Evolutionary conservation across 441 rosid genomes (phyloP), one percentile per base, ranked within the genome.

Genomic region (Kokia cookei): DNA sequence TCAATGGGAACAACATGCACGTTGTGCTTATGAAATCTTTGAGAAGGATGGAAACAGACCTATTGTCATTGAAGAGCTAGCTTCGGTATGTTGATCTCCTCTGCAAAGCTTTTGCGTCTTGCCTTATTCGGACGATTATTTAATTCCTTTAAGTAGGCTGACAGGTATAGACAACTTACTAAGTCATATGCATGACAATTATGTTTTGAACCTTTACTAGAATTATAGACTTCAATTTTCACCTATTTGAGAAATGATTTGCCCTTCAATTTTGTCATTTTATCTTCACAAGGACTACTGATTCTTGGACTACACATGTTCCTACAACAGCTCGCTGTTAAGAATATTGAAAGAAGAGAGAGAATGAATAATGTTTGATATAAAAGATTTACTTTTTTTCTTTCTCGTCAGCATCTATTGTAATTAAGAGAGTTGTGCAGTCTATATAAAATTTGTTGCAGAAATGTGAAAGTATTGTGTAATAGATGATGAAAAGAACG

Each of bases 11-110:
- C 94, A 94, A 80, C 96, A 89, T 72, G 97, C 98, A 77, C 93
- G 93, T 80, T 89, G 96, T 87, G 98, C 98, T 73, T 93, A 92
- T 79, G 98, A 93, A 81, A 85, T 92, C 71, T 93, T 93, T 45
- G 98, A 93, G 75, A 93, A 92, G 80, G 98, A 92, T 72, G 98
- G 98, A 75, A 93, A 93, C 86, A 75, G 95, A 75, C 92, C 98
- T 71, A 92, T 93, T 75, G 79, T 92, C 77, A 93, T 93, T 22
- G 98, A 93, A 77, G 98, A 93, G 72, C 80, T 94, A 60, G 91
- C 97, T 70, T 89, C 97, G 83, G 98, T 93, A 86, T 14, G 88
- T 57, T 74, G n/a, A 14, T 75, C 48, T 60, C 14, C 9, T 50
- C 27, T 3, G 59, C 26, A 50, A 50, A 29, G 45, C 37, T 72